Percentiles rank a stretch among this genome's conserved stretches.
Conservation (phyloP, 371 early-diverging fungal genomes). For the Apophysomyces trapeziformis region DNA sequence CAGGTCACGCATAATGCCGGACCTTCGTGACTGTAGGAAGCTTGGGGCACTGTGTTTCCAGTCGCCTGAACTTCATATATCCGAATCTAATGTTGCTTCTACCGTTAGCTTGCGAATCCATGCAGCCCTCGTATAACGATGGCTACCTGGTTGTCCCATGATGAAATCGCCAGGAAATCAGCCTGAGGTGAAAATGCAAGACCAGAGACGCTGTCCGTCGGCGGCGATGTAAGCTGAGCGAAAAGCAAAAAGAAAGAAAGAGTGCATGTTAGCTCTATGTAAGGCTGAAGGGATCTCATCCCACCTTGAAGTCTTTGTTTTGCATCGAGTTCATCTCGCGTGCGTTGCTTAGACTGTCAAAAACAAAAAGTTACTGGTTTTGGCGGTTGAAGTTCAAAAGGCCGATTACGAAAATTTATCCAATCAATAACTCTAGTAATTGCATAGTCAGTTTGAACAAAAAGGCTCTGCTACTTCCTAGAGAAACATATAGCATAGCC, state of each 20-base stretch:
- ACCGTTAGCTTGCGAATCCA: no score
- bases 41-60: slow-evolving; percentile 75
- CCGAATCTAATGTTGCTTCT: slow-evolving; percentile 67
- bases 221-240: slow-evolving; percentile 67
- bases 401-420: no score
- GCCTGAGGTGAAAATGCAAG: slow-evolving; percentile 82
- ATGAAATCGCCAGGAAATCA: slow-evolving; percentile 84
- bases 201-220: slow-evolving; percentile 83
- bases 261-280: background rate
- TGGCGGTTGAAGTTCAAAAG: no score
- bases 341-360: no score
- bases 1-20: slow-evolving; percentile 86
- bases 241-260: background rate
- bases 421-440: no score
- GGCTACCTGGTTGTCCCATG: slow-evolving; percentile 92
- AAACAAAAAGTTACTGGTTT: no score
- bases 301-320: background rate
- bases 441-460: no score
- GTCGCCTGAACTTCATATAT: slow-evolving; percentile 86
- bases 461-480: no score
- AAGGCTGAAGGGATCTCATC: background rate
- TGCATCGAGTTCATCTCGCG: no score
- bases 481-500: no score
- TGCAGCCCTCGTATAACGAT: background rate
- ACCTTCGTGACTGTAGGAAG: slow-evolving; percentile 80